A percentile compares a stretch with the other conserved stretches of the same genome.
These are phyloP conservation scores for Prunus campanulata DNA, from an alignment of 306 rosid species.

Conservation along the genomic window DNA sequence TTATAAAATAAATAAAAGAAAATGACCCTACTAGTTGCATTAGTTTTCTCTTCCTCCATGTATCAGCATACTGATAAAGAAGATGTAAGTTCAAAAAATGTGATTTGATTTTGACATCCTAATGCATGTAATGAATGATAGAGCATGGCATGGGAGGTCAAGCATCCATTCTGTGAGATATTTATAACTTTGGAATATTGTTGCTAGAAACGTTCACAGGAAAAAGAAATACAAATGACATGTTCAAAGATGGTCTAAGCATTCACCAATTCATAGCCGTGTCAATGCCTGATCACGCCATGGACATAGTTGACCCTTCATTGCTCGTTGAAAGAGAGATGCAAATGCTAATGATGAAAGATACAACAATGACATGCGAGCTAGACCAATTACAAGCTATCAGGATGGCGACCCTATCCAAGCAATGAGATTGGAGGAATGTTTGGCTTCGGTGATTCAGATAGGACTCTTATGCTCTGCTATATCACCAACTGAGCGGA, in stretches of 20 bases:
- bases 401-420: background rate
- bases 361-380: slow-evolving; percentile 7
- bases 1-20: no score
- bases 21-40: no score
- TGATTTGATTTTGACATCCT: background rate
- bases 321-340: slow-evolving; percentile 16
- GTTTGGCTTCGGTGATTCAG: slow-evolving; percentile 29
- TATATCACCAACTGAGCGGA: slow-evolving; percentile 27
- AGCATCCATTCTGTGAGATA: slow-evolving; percentile 23
- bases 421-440: slow-evolving; percentile 21
- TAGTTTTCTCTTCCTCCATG: no score
- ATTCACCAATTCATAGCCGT: slow-evolving; percentile 8
- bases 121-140: background rate
- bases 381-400: slow-evolving; percentile 3
- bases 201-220: slow-evolving; percentile 27
- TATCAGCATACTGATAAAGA: no score
- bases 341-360: background rate
- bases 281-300: slow-evolving; percentile 17
- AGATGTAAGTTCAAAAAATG: background rate
- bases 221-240: slow-evolving; percentile 3
- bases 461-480: slow-evolving; percentile 48
- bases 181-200: slow-evolving; percentile 25
- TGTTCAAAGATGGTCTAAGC: slow-evolving; percentile 12
- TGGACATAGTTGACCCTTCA: slow-evolving; percentile 40
- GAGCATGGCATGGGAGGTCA: slow-evolving; percentile 31